Evolutionary conservation across 1,284 basidiomycete species (phyloP).

Genomic region (Rhizopogon parksii): DNA sequence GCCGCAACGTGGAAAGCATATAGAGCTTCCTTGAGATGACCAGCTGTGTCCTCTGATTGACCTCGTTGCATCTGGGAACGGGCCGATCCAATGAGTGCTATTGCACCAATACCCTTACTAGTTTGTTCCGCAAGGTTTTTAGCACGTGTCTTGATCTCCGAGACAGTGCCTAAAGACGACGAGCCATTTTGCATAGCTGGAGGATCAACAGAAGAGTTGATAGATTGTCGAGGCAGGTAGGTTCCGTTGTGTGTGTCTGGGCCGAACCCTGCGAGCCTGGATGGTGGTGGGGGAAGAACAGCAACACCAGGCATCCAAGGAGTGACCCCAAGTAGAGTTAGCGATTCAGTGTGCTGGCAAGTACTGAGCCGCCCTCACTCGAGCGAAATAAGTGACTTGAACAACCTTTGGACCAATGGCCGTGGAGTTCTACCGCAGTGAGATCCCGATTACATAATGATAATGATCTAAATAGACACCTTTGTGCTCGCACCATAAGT

Average conservation of each 20-base stretch:
- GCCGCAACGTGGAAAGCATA: conserved; percentile 54
- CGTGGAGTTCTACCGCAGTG: too few species aligned
- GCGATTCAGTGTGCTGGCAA: not conserved
- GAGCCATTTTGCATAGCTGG: conserved; percentile 29
- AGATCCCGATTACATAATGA: not conserved
- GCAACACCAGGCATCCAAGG: conserved; percentile 35
- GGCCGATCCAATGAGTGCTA: conserved; percentile 54
- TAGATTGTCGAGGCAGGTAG: conserved; percentile 12
- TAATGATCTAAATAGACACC: too few species aligned
- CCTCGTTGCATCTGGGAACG: conserved; percentile 46
- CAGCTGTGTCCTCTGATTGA: conserved; percentile 43
- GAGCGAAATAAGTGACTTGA: not conserved
- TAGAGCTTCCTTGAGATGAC: conserved; percentile 55
- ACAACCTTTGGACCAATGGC: not conserved
- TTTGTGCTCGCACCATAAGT: too few species aligned
- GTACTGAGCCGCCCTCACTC: not conserved
- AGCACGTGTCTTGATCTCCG: conserved; percentile 59
- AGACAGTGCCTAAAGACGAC: conserved; percentile 31
- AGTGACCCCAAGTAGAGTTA: not conserved
- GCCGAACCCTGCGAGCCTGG: conserved; percentile 28
- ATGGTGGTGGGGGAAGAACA: conserved; percentile 25
- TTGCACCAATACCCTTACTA: conserved; percentile 47
- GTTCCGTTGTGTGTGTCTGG: conserved; percentile 19
- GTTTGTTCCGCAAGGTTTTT: conserved; percentile 49
- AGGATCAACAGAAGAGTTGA: not conserved